A percentile compares a stretch with the other conserved stretches of the same genome.
These are phyloP conservation scores for Ophiocytium majus DNA, from an alignment of 352 stramenopile species.

Conservation along the genomic window DNA sequence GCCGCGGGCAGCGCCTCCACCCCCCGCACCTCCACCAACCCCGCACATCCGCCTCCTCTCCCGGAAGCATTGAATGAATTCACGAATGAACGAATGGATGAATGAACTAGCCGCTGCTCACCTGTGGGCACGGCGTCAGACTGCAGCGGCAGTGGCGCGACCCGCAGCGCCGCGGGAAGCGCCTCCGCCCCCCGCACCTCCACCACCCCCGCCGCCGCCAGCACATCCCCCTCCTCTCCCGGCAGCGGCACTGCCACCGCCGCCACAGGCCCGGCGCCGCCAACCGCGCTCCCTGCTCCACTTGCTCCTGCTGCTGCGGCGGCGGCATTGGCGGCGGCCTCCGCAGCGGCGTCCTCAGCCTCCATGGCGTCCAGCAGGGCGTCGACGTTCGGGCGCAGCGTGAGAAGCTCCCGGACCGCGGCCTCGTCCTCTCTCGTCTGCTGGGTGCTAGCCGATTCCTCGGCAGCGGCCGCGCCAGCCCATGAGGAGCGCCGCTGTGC, in stretches of 20 bases:
- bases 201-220: not conserved
- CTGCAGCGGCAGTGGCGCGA: not conserved
- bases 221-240: not conserved
- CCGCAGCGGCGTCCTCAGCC: not conserved
- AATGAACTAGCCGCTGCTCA: too few species aligned
- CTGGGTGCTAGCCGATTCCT: too few species aligned
- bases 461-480: too few species aligned
- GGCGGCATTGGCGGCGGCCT: too few species aligned
- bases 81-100: too few species aligned
- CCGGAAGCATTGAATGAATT: too few species aligned
- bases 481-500: too few species aligned
- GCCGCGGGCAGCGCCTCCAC: not conserved
- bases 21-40: not conserved
- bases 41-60: not conserved
- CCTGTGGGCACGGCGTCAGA: not conserved
- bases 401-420: not conserved
- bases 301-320: too few species aligned
- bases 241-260: too few species aligned
- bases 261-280: too few species aligned
- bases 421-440: not conserved
- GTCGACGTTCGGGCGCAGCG: not conserved
- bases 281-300: too few species aligned
- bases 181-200: not conserved
- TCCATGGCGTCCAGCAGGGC: not conserved
- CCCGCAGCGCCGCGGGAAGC: not conserved